Conservation (phyloP, 164 flowering plant genomes). For the Echeveria elegans region DNA sequence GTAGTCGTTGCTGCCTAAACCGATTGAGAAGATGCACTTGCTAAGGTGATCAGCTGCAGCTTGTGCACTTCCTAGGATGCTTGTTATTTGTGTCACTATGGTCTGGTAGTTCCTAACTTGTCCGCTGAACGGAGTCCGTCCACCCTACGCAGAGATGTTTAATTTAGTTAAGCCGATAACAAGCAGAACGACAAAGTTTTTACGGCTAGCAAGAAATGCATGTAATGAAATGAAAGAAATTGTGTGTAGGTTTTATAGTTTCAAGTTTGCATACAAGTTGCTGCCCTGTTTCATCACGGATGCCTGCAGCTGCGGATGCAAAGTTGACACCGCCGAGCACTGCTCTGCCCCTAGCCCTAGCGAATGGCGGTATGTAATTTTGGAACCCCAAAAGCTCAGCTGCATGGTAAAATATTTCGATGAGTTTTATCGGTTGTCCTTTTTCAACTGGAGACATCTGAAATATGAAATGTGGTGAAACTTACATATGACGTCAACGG, state of each 20-base stretch:
- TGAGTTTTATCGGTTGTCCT: too few relatives aligned
- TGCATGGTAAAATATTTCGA: background rate
- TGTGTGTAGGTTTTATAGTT: background rate
- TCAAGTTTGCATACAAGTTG: conserved; percentile 12
- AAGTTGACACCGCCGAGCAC: conserved; percentile 31
- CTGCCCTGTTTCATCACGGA: conserved; percentile 25
- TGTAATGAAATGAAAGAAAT: background rate
- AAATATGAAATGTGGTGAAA: background rate
- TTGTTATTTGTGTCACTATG: background rate
- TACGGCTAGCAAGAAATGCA: background rate
- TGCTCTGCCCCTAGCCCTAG: background rate
- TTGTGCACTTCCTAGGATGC: background rate
- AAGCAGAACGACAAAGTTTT: background rate
- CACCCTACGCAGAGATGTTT: conserved; percentile 14
- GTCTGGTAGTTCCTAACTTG: conserved; percentile 17
- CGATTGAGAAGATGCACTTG: conserved; percentile 21
- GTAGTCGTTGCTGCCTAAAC: conserved; percentile 30
- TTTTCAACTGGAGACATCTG: background rate
- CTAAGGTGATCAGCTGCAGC: conserved; percentile 11
- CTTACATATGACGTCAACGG: conserved; percentile 15
- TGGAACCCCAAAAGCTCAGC: conserved; percentile 29
- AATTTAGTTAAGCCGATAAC: background rate
- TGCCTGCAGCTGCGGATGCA: conserved; percentile 32
- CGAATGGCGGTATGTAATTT: conserved; percentile 18
- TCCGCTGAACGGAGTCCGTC: background rate